A percentile compares a stretch with the other conserved stretches of the same genome.
Conservation (phyloP, 2,329 filamentous ascomycete genomes). For the Exophiala lecanii-corni region DNA sequence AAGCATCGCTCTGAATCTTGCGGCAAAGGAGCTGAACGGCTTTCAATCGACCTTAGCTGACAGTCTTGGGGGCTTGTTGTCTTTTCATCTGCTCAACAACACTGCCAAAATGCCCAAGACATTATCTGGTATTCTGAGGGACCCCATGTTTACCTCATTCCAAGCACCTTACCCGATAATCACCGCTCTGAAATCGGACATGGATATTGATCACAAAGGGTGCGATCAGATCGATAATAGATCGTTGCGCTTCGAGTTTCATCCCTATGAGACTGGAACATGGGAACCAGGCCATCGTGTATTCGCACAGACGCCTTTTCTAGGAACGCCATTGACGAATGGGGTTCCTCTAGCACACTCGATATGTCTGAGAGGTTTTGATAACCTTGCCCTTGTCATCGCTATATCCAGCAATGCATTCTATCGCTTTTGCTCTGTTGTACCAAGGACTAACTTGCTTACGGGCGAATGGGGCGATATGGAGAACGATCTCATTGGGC, state of each 20-base stretch:
- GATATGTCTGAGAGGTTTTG: conserved; percentile 38
- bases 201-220: conserved; percentile 34
- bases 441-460: conserved; percentile 24
- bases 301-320: conserved; percentile 57
- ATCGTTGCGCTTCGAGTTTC: conserved; percentile 60
- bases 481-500: conserved; percentile 24
- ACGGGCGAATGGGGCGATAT: conserved; percentile 25
- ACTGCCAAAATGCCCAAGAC: conserved; percentile 33
- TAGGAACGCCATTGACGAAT: conserved; percentile 54
- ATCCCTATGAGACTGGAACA: conserved; percentile 62
- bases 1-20: conserved; percentile 32
- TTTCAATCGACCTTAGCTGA: conserved; percentile 40
- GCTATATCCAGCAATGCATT: conserved; percentile 44
- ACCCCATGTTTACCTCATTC: conserved; percentile 39
- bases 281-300: conserved; percentile 58
- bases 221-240: conserved; percentile 43
- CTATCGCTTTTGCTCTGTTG: conserved; percentile 30
- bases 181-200: conserved; percentile 33
- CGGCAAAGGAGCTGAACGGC: conserved; percentile 36
- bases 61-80: conserved; percentile 38
- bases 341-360: conserved; percentile 34
- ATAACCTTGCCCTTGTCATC: conserved; percentile 46
- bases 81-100: conserved; percentile 38
- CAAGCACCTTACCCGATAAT: conserved; percentile 45
- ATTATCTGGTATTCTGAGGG: conserved; percentile 31